Evolutionary conservation across 192 early-diverging fungal genomes (phyloP), one percentile per base, ranked within the genome.

Genomic region (Backusella morwellensis): DNA sequence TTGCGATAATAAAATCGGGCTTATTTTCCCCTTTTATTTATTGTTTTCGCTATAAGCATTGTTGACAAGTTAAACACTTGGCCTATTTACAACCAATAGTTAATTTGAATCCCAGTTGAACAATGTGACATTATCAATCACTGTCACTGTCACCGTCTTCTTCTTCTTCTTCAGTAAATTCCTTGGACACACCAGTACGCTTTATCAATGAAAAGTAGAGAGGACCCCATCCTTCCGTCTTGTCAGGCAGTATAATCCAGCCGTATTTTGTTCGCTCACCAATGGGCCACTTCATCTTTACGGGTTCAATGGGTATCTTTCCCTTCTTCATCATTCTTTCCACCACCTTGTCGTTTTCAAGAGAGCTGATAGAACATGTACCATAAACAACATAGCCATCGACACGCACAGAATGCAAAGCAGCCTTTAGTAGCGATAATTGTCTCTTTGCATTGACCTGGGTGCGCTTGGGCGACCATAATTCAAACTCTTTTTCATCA

Each of bases 211-310:
- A 73, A 79, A 89, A 88, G 71, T 81, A 89, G n/a, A 89, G 70
- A 34, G 88, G 88, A 7, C 88, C 88, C 87, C 85, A 88, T 4
- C 88, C 79, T 47, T 82, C 87, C 7, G 68, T 41, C n/a, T 54
- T 77, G 72, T 89, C 88, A 8, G 88, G 88, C 36, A 88, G 70
- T 9, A 86, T 73, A 59, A 89, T 87, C 86, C 87, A 88, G 19
- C 88, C 88, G 72, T 76, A 76, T 41, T 81, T 77, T 17, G 87
- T 88, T 38, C 68, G 47, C 73, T 89, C 88, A 21, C 88, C 88
- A 19, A 89, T 72, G 7, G 78, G 70, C 80, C 82, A 88, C 34
- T 74, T 78, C 52, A 75, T 69, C 2, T 72, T 73, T 12, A 81
- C 21, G 14, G 73, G 56, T 66, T 84, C 73, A 29, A 78, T 71